Evolutionary conservation across 1,139 yeast genomes (phyloP).

Genomic region (Pichia kudriavzevii): DNA sequence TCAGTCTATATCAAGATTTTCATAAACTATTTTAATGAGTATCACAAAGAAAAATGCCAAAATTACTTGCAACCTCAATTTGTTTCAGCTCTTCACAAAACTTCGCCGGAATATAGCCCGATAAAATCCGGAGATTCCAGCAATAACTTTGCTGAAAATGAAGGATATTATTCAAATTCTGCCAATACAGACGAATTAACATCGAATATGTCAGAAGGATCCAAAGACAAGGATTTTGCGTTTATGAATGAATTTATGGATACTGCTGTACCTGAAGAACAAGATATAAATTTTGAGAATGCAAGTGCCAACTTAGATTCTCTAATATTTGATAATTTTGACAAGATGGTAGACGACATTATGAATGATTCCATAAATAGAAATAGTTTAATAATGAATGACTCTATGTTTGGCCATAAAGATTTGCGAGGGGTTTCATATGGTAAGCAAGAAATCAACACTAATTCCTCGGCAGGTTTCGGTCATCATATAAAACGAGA

Average conservation of each 20-base stretch:
- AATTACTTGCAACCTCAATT: constrained; percentile 8
- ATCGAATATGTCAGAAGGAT: too few relatives aligned
- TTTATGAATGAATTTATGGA: constrained; percentile 2
- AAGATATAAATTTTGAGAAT: constrained; percentile 5
- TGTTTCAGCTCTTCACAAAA: neutral
- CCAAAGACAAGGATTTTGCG: neutral
- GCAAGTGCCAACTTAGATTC: constrained; percentile 6
- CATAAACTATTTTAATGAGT: constrained; percentile 23
- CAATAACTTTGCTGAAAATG: too few relatives aligned
- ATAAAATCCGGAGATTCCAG: too few relatives aligned
- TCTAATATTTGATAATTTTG: constrained; percentile 13
- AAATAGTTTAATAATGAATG: too few relatives aligned
- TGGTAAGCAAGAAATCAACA: neutral
- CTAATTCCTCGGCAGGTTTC: too few relatives aligned
- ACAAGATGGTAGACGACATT: constrained; percentile 15
- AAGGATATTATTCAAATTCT: too few relatives aligned
- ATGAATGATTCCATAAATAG: constrained; percentile 6
- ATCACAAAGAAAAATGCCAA: constrained; percentile 12
- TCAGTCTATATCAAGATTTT: constrained; percentile 24
- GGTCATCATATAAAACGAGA: too few relatives aligned
- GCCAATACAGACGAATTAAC: too few relatives aligned
- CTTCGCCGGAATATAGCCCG: constrained; percentile 9
- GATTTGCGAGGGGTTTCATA: too few relatives aligned
- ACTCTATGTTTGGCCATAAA: too few relatives aligned
- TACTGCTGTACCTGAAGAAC: constrained; percentile 4